Conservation (phyloP, 768 basidiomycete species). For the Podaxis carcinomalis region DNA sequence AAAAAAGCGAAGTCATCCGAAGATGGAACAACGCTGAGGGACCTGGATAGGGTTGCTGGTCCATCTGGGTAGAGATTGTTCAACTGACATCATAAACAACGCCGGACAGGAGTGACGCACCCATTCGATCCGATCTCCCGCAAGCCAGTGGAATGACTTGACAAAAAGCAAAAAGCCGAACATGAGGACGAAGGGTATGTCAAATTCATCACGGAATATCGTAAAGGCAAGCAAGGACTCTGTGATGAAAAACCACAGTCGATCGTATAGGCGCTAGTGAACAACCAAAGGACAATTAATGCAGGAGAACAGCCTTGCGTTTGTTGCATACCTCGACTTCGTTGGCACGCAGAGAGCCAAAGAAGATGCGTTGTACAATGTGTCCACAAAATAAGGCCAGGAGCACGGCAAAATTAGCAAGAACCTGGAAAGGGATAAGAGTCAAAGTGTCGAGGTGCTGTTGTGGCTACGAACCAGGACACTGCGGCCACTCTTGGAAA, state of each 20-base stretch:
- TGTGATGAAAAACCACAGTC: constrained; percentile 96
- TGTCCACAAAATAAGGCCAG: constrained; percentile 73
- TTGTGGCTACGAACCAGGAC: constrained; percentile 60
- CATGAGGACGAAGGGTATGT: constrained; percentile 88
- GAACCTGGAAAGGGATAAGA: constrained; percentile 46
- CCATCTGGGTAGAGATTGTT: constrained; percentile 67
- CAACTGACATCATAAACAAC: not conserved
- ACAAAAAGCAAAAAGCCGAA: constrained; percentile 93
- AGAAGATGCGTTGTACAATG: constrained; percentile 82
- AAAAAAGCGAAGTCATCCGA: constrained; percentile 71
- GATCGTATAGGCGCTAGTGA: constrained; percentile 87
- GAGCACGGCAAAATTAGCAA: constrained; percentile 88
- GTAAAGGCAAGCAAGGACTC: constrained; percentile 95
- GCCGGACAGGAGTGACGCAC: constrained; percentile 34
- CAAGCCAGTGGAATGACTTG: constrained; percentile 98
- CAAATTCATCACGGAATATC: constrained; percentile 95
- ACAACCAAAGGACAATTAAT: not conserved
- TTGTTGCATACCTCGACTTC: constrained; percentile 78
- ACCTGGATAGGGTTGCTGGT: constrained; percentile 87
- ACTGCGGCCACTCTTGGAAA: constrained; percentile 92
- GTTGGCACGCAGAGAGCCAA: constrained; percentile 79
- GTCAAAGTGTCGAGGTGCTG: constrained; percentile 2
- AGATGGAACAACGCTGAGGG: constrained; percentile 81
- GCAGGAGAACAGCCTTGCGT: not conserved
- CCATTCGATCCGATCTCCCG: constrained; percentile 94